A percentile compares a stretch with the other conserved stretches of the same genome.
Conservation (phyloP, 768 basidiomycete genomes). For the Pleurotus cornucopiae region DNA sequence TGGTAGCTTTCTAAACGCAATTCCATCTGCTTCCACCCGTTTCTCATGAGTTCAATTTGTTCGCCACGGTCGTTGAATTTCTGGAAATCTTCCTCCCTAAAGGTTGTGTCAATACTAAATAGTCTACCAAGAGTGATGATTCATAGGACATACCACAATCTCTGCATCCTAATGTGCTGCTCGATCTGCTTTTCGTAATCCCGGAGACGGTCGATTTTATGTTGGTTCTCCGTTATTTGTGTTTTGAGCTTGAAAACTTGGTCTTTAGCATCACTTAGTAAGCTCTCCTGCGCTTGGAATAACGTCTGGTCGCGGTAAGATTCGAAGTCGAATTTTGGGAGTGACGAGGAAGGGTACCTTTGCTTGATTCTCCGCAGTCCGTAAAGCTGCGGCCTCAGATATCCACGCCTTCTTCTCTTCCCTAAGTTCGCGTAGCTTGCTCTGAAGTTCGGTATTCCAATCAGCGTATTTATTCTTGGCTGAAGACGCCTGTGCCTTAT, state of each 20-base stretch:
- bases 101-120: conserved; percentile 1
- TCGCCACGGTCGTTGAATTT: conserved; percentile 64
- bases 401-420: conserved; percentile 81
- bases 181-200: conserved; percentile 90
- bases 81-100: conserved; percentile 72
- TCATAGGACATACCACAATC: conserved; percentile 60
- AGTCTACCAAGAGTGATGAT: background rate
- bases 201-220: conserved; percentile 73
- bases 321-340: background rate
- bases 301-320: conserved; percentile 39
- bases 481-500: conserved; percentile 67
- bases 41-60: conserved; percentile 51
- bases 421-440: conserved; percentile 67
- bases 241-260: conserved; percentile 73
- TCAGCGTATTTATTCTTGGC: conserved; percentile 78
- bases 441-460: conserved; percentile 80
- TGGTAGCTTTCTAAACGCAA: conserved; percentile 58
- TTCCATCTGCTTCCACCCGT: conserved; percentile 62
- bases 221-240: conserved; percentile 69
- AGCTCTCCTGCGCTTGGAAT: conserved; percentile 63
- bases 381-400: conserved; percentile 61
- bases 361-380: conserved; percentile 67
- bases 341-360: conserved; percentile 36
- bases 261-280: conserved; percentile 64
- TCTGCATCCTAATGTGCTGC: conserved; percentile 71